Evolutionary conservation across 1,139 yeast species (phyloP).

Genomic region (Debaryomyces sp.): DNA sequence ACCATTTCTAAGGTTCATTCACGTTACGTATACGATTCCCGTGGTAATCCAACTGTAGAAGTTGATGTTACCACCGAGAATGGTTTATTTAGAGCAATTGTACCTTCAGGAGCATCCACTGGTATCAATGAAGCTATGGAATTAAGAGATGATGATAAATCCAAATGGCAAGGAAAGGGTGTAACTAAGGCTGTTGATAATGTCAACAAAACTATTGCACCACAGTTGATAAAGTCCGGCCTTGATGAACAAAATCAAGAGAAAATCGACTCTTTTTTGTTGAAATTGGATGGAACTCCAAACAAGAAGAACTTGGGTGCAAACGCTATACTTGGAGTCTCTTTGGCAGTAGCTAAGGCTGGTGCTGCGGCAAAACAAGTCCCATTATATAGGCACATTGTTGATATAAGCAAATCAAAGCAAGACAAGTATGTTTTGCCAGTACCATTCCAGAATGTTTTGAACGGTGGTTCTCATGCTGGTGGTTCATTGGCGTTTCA

Average conservation of each 20-base stretch:
- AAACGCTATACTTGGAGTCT: slow-evolving; percentile 87
- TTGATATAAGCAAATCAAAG: slow-evolving; percentile 62
- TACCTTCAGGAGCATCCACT: slow-evolving; percentile 92
- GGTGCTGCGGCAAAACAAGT: slow-evolving; percentile 83
- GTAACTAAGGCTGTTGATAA: slow-evolving; percentile 82
- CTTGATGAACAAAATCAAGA: slow-evolving; percentile 79
- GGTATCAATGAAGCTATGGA: slow-evolving; percentile 85
- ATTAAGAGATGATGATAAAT: slow-evolving; percentile 85
- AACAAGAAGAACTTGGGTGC: slow-evolving; percentile 90
- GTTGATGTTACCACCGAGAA: slow-evolving; percentile 80
- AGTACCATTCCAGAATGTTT: slow-evolving; percentile 91
- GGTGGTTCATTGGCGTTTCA: slow-evolving; percentile 95
- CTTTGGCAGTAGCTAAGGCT: slow-evolving; percentile 83
- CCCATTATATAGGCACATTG: slow-evolving; percentile 78
- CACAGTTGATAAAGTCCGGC: slow-evolving; percentile 70
- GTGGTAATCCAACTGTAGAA: slow-evolving; percentile 95
- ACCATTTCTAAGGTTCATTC: slow-evolving; percentile 61
- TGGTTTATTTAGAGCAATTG: slow-evolving; percentile 83
- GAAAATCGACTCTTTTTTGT: slow-evolving; percentile 72
- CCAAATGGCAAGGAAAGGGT: slow-evolving; percentile 91
- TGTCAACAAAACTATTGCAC: slow-evolving; percentile 81
- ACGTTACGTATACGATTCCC: slow-evolving; percentile 90
- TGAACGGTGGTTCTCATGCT: slow-evolving; percentile 96
- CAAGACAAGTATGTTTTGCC: slow-evolving; percentile 72
- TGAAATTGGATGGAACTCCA: slow-evolving; percentile 77